Evolutionary conservation across 106 monocot genomes (phyloP).

Genomic region (Posidonia australis): DNA sequence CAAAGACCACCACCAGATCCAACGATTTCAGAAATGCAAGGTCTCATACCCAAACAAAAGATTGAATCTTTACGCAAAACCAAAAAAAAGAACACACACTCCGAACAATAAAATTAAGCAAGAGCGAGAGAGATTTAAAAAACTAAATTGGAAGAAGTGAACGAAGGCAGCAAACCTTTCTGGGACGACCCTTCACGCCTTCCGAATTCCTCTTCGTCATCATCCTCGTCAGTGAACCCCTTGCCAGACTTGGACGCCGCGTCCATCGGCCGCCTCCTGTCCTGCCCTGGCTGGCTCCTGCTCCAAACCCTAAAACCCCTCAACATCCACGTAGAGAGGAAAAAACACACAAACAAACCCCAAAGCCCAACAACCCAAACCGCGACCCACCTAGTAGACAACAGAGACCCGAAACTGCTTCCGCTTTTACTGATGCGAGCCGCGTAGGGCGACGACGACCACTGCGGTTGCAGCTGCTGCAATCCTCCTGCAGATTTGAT

Average conservation of each 20-base stretch:
- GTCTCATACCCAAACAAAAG: no score
- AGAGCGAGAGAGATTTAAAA: background rate
- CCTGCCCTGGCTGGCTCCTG: constrained; percentile 1
- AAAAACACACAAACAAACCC: background rate
- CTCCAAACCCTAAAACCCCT: background rate
- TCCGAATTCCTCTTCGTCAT: constrained; percentile 5
- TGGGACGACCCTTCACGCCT: background rate
- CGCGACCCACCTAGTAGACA: background rate
- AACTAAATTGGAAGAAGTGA: background rate
- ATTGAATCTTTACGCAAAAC: no score
- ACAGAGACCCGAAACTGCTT: background rate
- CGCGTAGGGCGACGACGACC: background rate
- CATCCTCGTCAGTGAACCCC: constrained; percentile 11
- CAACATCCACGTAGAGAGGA: background rate
- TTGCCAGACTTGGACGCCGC: constrained; percentile 10
- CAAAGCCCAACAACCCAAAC: background rate
- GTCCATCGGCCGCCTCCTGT: constrained; percentile 10
- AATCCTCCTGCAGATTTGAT: background rate
- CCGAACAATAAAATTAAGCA: background rate
- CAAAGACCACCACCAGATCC: no score
- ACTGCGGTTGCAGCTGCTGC: background rate
- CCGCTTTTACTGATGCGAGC: background rate
- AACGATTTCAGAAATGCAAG: no score
- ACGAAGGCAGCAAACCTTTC: background rate
- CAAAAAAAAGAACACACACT: background rate